Percentiles rank a stretch among this genome's conserved stretches.
Evolutionary conservation across 2,329 filamentous ascomycete genomes (phyloP).

Genomic region (Raffaelea arxii): DNA sequence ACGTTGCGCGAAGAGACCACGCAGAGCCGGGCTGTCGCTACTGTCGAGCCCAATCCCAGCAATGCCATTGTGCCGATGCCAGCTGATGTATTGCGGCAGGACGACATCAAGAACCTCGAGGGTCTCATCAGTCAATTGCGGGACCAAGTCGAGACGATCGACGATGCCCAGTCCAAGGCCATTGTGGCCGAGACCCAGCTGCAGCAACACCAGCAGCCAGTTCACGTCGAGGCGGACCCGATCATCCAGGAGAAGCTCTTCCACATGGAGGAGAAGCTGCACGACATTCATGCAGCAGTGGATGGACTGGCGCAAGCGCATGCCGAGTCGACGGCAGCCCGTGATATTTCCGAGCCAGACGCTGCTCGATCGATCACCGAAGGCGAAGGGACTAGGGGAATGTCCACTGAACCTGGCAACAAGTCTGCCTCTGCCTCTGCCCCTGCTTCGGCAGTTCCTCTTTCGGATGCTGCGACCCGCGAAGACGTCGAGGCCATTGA

Average conservation of each 20-base stretch:
- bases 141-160: conserved; percentile 74
- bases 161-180: conserved; percentile 20
- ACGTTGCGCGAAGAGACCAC: conserved; percentile 64
- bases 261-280: conserved; percentile 40
- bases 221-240: conserved; percentile 3
- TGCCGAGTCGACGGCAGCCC: too few relatives aligned
- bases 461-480: conserved; percentile 50
- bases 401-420: conserved; percentile 15
- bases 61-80: conserved; percentile 39
- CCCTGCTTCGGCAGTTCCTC: conserved; percentile 9
- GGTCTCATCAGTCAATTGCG: conserved; percentile 71
- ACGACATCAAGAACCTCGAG: conserved; percentile 81
- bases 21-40: conserved; percentile 39
- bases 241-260: conserved; percentile 20
- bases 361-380: too few relatives aligned
- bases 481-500: conserved; percentile 89
- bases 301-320: conserved; percentile 21
- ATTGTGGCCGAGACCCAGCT: neutral
- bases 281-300: conserved; percentile 30
- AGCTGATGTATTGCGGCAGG: conserved; percentile 47
- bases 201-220: neutral
- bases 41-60: conserved; percentile 41
- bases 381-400: too few relatives aligned
- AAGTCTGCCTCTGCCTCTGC: neutral
- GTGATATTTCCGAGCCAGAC: too few relatives aligned